phyloP scores from a whole-genome alignment of 1,284 basidiomycete genomes.

The Trametes sp. region DNA sequence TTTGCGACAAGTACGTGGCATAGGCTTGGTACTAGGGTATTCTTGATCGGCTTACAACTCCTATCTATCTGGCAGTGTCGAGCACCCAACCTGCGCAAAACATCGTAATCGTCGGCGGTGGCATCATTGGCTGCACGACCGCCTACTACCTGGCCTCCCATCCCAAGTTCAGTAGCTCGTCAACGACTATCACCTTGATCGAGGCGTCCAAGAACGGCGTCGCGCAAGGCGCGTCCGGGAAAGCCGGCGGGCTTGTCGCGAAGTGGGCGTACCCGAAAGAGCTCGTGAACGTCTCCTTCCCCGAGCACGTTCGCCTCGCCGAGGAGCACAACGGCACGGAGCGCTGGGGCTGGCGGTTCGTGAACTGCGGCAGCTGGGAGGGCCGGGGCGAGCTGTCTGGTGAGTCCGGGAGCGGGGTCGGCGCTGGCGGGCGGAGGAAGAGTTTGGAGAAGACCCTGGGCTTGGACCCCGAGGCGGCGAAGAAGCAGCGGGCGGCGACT shows the following conservation, averaged over 20 bases:
- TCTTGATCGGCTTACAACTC: not conserved
- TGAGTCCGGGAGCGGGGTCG: slow-evolving; percentile 38
- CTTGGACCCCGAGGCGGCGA: slow-evolving; percentile 42
- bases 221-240: slow-evolving; percentile 85
- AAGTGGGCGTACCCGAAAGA: slow-evolving; percentile 82
- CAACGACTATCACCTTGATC: slow-evolving; percentile 67
- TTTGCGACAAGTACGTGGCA: not conserved
- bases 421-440: slow-evolving; percentile 46
- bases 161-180: slow-evolving; percentile 52
- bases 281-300: slow-evolving; percentile 80
- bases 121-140: slow-evolving; percentile 86
- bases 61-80: not conserved
- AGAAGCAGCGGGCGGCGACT: slow-evolving; percentile 41
- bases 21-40: not conserved
- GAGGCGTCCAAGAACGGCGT: slow-evolving; percentile 78
- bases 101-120: slow-evolving; percentile 62
- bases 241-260: slow-evolving; percentile 92
- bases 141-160: slow-evolving; percentile 83
- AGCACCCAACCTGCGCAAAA: slow-evolving; percentile 18
- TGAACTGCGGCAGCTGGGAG: slow-evolving; percentile 73
- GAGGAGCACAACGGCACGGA: slow-evolving; percentile 74
- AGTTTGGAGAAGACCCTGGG: slow-evolving; percentile 65
- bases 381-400: slow-evolving; percentile 53
- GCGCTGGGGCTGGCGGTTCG: slow-evolving; percentile 85
- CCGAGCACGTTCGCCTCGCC: slow-evolving; percentile 83